Percentiles rank a stretch among this genome's conserved stretches.
Conservation (phyloP, 495 filamentous ascomycete species). For the Aspergillus nanangensis region DNA sequence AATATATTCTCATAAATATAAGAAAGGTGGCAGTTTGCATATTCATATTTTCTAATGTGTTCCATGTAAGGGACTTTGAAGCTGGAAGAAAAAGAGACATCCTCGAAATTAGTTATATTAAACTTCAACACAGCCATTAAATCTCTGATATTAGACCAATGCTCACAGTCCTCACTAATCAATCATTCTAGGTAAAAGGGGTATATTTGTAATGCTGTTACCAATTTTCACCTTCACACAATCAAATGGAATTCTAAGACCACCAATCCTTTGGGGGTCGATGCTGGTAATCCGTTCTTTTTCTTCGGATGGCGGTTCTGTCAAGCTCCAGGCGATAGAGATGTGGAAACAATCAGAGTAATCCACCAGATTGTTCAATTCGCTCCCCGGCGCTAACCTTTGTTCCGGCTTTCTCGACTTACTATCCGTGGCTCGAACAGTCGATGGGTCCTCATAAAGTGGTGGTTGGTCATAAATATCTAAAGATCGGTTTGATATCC, state of each 20-base stretch:
- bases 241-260: conserved; percentile 25
- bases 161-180: not conserved
- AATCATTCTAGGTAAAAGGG: conserved; percentile 21
- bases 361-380: conserved; percentile 17
- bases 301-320: conserved; percentile 20
- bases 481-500: conserved; percentile 58
- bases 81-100: too few species aligned
- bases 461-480: conserved; percentile 59
- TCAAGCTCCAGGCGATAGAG: conserved; percentile 72
- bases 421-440: not conserved
- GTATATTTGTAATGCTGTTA: conserved; percentile 59
- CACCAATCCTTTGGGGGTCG: conserved; percentile 17
- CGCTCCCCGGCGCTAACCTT: not conserved
- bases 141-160: too few species aligned
- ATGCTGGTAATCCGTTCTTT: conserved; percentile 29
- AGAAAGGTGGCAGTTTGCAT: too few species aligned
- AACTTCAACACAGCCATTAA: too few species aligned
- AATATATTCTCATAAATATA: too few species aligned
- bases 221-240: conserved; percentile 72
- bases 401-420: not conserved
- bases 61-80: not conserved
- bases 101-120: too few species aligned
- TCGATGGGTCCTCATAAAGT: conserved; percentile 51
- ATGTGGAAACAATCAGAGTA: conserved; percentile 65
- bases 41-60: too few species aligned